A percentile compares a stretch with the other conserved stretches of the same genome.
phyloP scores from a whole-genome alignment of 2,329 filamentous ascomycete genomes.

The Ophioceras dolichostomum region DNA sequence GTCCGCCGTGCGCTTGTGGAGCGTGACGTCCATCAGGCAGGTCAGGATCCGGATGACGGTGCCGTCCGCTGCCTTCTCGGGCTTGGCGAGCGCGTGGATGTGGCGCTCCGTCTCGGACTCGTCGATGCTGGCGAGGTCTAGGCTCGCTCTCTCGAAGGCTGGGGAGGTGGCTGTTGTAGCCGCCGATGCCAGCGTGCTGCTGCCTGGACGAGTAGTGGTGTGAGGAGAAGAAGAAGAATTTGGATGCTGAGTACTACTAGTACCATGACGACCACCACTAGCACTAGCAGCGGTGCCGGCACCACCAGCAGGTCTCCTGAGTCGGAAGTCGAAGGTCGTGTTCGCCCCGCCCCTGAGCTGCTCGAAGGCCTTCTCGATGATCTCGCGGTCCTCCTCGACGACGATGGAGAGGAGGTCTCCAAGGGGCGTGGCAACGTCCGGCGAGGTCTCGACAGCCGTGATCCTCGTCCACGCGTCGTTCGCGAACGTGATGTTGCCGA shows the following conservation, averaged over 20 bases:
- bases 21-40: slow-evolving; percentile 37
- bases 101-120: slow-evolving; percentile 23
- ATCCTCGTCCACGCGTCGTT: slow-evolving; percentile 55
- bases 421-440: slow-evolving; percentile 10
- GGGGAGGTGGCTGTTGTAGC: slow-evolving; percentile 19
- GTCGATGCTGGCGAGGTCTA: slow-evolving; percentile 19
- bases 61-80: slow-evolving; percentile 29
- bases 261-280: too few relatives aligned
- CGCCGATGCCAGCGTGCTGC: too few relatives aligned
- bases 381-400: slow-evolving; percentile 30
- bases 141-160: slow-evolving; percentile 21
- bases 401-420: slow-evolving; percentile 29
- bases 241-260: too few relatives aligned
- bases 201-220: too few relatives aligned
- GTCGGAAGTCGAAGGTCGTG: slow-evolving; percentile 32
- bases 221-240: too few relatives aligned
- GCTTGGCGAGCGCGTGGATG: slow-evolving; percentile 33
- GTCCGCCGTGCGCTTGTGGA: slow-evolving; percentile 34
- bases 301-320: slow-evolving; percentile 15
- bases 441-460: slow-evolving; percentile 20
- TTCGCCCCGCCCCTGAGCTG: slow-evolving; percentile 23
- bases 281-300: too few relatives aligned
- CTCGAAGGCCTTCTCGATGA: slow-evolving; percentile 27
- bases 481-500: slow-evolving; percentile 55
- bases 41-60: slow-evolving; percentile 31